Conservation (phyloP, 2,329 filamentous ascomycete genomes). For the Exophiala oligosperma region DNA sequence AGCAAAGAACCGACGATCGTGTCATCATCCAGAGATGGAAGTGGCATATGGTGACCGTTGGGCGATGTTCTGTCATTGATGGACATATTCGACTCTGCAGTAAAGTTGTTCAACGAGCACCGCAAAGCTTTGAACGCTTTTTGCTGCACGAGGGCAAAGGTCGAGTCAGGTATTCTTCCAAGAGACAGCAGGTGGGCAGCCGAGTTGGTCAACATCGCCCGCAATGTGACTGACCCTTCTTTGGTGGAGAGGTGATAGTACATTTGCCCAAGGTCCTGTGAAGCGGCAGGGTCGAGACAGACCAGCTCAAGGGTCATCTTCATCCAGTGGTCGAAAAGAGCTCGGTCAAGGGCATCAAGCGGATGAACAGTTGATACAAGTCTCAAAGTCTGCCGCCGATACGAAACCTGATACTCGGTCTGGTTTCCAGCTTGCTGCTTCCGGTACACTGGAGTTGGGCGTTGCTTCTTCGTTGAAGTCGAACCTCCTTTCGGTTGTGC, state of each 20-base stretch:
- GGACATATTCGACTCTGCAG: neutral
- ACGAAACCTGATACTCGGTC: too few species aligned
- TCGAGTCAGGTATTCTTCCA: neutral
- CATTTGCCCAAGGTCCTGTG: neutral
- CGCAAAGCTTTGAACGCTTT: conserved; percentile 1
- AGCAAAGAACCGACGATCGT: neutral
- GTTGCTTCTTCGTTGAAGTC: neutral
- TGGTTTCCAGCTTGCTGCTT: too few species aligned
- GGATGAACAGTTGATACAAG: neutral
- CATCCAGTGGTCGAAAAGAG: conserved; percentile 5
- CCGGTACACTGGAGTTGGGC: neutral
- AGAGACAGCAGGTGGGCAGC: conserved; percentile 2
- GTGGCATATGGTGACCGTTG: neutral
- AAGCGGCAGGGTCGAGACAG: conserved; percentile 6
- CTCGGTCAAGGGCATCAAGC: neutral
- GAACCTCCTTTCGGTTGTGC: too few species aligned
- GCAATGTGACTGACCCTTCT: neutral
- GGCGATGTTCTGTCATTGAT: neutral
- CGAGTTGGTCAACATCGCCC: neutral
- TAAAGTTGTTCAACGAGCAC: neutral
- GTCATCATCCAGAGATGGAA: neutral
- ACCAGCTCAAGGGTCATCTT: neutral
- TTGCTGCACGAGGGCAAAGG: neutral
- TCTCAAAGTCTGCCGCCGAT: too few species aligned
- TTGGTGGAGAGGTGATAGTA: neutral